Percentiles rank a stretch among this genome's conserved stretches.
These are phyloP conservation scores for Epichloe glyceriae DNA, from an alignment of 2,329 filamentous ascomycete genomes.

Conservation along the genomic window DNA sequence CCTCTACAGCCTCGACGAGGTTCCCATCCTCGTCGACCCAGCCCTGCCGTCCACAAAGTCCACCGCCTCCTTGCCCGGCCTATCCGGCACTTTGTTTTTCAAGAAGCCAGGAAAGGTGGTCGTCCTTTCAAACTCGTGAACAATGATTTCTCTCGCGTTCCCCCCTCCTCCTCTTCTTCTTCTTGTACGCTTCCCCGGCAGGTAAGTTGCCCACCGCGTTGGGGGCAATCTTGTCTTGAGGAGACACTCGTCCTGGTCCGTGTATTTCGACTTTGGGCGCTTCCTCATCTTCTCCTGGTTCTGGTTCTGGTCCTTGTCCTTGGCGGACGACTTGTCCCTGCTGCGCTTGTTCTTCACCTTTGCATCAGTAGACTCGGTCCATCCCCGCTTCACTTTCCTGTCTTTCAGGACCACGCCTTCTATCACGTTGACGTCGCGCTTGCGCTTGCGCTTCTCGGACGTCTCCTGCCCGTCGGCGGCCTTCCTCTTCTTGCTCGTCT, in stretches of 20 bases:
- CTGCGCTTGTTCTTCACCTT: conserved; percentile 35
- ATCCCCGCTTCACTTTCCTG: conserved; percentile 76
- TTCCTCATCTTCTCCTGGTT: conserved; percentile 42
- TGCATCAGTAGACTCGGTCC: conserved; percentile 56
- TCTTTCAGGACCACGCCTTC: conserved; percentile 59
- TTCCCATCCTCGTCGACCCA: conserved; percentile 76
- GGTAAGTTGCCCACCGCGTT: conserved; percentile 29
- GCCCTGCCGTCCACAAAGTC: conserved; percentile 71
- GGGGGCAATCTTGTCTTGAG: conserved; percentile 66
- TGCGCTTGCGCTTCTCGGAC: conserved; percentile 39
- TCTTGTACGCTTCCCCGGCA: conserved; percentile 33
- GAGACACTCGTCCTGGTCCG: conserved; percentile 65
- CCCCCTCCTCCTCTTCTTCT: conserved; percentile 34
- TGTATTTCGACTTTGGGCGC: conserved; percentile 62
- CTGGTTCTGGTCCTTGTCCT: conserved; percentile 32
- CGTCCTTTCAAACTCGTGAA: conserved; percentile 86
- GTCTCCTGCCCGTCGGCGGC: conserved; percentile 21
- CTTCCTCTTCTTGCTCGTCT: conserved; percentile 20
- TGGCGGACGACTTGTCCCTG: conserved; percentile 30
- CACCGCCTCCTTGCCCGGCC: conserved; percentile 24
- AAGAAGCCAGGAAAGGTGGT: conserved; percentile 74
- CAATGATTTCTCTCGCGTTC: conserved; percentile 39
- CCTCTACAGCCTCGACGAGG: conserved; percentile 50
- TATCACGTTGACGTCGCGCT: conserved; percentile 37
- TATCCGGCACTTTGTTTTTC: conserved; percentile 32